Base-by-base conservation (phyloP, 805 yeast genomes). In the Saccharomyces eubayanus region DNA sequence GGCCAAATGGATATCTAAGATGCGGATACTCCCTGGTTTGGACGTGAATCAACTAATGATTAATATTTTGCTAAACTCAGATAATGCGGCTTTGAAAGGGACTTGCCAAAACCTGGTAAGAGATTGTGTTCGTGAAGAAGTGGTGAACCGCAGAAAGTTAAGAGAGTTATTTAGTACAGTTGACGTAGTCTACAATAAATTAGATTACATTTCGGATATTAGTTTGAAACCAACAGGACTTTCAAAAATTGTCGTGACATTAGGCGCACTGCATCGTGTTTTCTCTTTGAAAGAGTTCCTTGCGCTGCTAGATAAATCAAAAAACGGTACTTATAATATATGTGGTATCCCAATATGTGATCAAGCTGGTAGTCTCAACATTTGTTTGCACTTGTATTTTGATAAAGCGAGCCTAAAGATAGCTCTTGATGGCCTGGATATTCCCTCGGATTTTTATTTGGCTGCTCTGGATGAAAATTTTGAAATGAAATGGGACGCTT, bases 191-290 rank as follows among this genome's bases (percentile, higher is more conserved):
- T 52, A 47, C 2, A 65, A 71, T 53, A 67, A 66, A 48, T 67
- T 66, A 41, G 83, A 79, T 57, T 69, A 63, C 53, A 69, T 81
- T 6, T 73, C 87, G 0, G 90, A 85, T 66, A 77, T 77, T 28
- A 77, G 77, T 46, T 67, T 84, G 48, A 63, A 59, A 16, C 74
- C 75, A 43, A 71, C 80, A 1, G 83, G 76, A 47, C 86, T 88
- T 0, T 77, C 87, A 0, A 80, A 77, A 54, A 62, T 82, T 31
- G 73, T 82, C 0, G 51, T 80, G 4, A 63, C 69, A 20, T 54
- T 62, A 10, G 62, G 64, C 0, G 66, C 72, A 28, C 66, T 66
- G 4, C 67, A 69, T 20, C 68, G 72, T 60, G 65, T 60, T 28
- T 63, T 68, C 65, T 71, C 63, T 56, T 58, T 66, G 62, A 55